Base-by-base conservation (phyloP, 345 rosid genomes). In the Pugionium cornutum region DNA sequence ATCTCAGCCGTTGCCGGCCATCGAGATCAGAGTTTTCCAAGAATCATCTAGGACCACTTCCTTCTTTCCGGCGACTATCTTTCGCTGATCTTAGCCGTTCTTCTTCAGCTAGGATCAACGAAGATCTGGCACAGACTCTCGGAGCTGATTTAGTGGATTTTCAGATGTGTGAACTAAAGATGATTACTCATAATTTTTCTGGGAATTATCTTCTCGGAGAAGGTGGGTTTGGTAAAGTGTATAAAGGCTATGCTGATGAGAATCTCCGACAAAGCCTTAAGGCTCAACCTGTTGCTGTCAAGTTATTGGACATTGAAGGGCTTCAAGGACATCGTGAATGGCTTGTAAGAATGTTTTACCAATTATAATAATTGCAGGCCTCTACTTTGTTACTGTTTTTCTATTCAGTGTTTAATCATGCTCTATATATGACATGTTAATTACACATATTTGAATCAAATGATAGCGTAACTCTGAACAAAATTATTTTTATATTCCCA, bases 271-370 rank as follows among this genome's bases (percentile, higher is more conserved):
- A 81, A 54, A 92, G 89, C 8, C 82, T 94, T 74, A 88, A 83
- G 78, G 81, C 97, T 66, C 99, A 94, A 60, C 78, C 99, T 65
- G 96, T 94, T 79, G 99, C 97, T 60, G 99, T 94, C 66, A 94
- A 94, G 88, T 83, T 89, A 55, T 78, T 94, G 69, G 92, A 94
- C 60, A 88, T 88, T 51, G 97, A 89, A 75, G 97, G 99, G 43
- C 87, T 88, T 31, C 98, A 92, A 79, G 98, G 98, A 53, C 96
- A 89, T 76, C 81, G 96, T 9, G 98, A 92, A 79, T 92, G 97
- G 98, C 92, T 89, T 76, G 98, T 92, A 82, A 84, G 32, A 34
- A 70, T 69, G n/a, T 9, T 54, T 4, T 6, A 54, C 51, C 43
- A 45, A 55, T 70, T 6, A 69, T 36, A 45, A 55, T 70, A 10